Conservation (phyloP, 805 yeast genomes). For the Candida oleophila region DNA sequence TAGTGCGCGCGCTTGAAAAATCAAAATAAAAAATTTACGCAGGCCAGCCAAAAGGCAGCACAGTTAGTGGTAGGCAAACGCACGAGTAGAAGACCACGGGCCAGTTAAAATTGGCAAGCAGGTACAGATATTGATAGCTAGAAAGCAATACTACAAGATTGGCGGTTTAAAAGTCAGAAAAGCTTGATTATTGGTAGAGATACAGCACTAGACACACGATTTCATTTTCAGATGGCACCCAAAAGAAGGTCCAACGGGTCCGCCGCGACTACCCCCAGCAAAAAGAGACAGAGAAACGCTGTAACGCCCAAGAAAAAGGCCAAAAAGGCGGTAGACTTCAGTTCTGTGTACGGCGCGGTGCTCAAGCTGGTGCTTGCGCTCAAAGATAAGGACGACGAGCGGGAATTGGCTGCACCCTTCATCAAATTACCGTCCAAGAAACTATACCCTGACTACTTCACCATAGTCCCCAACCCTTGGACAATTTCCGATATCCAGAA, state of each 20-base stretch:
- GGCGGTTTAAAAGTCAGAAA: too few species aligned
- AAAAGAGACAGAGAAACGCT: slow-evolving; percentile 13
- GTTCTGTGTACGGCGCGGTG: slow-evolving; percentile 28
- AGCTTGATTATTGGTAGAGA: neutral
- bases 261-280: slow-evolving; percentile 4
- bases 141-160: too few species aligned
- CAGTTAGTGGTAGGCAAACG: too few species aligned
- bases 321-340: neutral
- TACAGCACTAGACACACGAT: neutral
- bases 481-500: slow-evolving; percentile 32
- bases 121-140: too few species aligned
- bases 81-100: too few species aligned
- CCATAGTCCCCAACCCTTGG: slow-evolving; percentile 33
- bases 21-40: neutral
- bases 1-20: neutral
- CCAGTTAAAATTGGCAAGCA: too few species aligned
- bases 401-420: slow-evolving; percentile 27
- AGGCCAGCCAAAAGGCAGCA: too few species aligned
- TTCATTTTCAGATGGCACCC: slow-evolving; percentile 17
- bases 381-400: slow-evolving; percentile 27
- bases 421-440: slow-evolving; percentile 35
- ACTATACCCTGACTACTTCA: slow-evolving; percentile 40
- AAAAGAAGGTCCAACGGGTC: slow-evolving; percentile 16
- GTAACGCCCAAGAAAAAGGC: neutral
- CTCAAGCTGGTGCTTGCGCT: slow-evolving; percentile 30